phyloP scores from a whole-genome alignment of 1,139 yeast species.

The Kluyveromyces sp. region DNA sequence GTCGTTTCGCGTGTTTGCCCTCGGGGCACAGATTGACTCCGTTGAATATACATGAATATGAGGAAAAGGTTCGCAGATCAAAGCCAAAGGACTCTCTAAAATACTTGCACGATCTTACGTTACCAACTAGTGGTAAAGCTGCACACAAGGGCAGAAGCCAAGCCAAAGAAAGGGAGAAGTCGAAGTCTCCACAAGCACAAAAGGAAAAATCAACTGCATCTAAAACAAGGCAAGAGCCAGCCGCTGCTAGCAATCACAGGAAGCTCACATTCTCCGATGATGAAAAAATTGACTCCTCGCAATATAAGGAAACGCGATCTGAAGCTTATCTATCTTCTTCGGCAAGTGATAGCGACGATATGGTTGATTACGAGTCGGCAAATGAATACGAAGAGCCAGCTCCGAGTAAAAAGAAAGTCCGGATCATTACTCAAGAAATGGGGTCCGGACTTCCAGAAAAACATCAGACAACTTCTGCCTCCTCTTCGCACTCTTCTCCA shows the following conservation, averaged over 20 bases:
- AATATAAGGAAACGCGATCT: not conserved
- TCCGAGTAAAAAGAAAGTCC: not conserved
- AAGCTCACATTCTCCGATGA: no score
- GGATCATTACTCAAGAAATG: not conserved
- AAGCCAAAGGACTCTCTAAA: slow-evolving; percentile 25
- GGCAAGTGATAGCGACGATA: slow-evolving; percentile 9
- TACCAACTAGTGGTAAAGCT: slow-evolving; percentile 1
- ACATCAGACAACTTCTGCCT: slow-evolving; percentile 1
- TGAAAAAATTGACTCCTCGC: not conserved
- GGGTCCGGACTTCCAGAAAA: no score
- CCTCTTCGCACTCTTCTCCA: slow-evolving; percentile 7
- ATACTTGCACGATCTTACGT: slow-evolving; percentile 18
- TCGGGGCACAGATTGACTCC: slow-evolving; percentile 15
- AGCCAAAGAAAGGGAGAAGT: not conserved
- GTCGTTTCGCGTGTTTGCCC: slow-evolving; percentile 20
- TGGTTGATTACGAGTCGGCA: not conserved
- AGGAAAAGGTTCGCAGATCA: slow-evolving; percentile 14
- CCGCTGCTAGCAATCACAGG: not conserved
- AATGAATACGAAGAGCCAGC: not conserved
- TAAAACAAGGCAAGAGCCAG: not conserved
- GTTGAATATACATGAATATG: slow-evolving; percentile 18
- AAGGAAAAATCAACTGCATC: not conserved
- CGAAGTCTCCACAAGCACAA: not conserved
- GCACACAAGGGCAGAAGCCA: not conserved
- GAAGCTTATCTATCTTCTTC: not conserved